phyloP scores from a whole-genome alignment of 371 early-diverging fungal genomes.

The Mortierella sp. region DNA sequence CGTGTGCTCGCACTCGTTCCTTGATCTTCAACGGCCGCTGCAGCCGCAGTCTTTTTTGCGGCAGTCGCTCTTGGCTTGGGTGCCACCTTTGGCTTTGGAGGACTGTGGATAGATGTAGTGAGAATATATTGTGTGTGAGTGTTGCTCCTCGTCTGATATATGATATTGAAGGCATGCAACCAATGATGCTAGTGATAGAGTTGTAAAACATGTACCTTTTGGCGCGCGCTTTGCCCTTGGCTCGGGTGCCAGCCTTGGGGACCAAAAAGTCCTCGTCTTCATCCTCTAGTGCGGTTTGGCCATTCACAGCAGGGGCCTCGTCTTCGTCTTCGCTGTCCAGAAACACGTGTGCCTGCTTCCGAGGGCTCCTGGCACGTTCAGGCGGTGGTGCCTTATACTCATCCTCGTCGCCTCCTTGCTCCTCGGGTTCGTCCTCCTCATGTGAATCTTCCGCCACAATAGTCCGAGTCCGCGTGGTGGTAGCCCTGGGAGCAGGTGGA shows the following conservation, averaged over 20 bases:
- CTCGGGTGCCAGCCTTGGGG: constrained; percentile 25
- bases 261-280: constrained; percentile 32
- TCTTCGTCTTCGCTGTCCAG: constrained; percentile 45
- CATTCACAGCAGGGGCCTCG: constrained; percentile 1
- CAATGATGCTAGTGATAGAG: not conserved
- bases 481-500: not conserved
- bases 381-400: not conserved
- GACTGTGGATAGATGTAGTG: constrained; percentile 6
- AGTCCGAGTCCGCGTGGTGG: not conserved
- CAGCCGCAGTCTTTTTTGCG: constrained; percentile 19
- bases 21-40: not conserved
- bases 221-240: constrained; percentile 40
- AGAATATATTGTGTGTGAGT: not conserved
- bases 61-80: constrained; percentile 17
- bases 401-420: not conserved
- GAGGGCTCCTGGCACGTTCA: not conserved
- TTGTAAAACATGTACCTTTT: constrained; percentile 23
- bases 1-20: constrained; percentile 2
- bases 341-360: constrained; percentile 17
- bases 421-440: constrained; percentile 29
- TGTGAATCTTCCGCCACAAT: constrained; percentile 27
- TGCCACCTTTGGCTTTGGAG: constrained; percentile 23
- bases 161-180: not conserved
- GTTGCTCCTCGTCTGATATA: not conserved
- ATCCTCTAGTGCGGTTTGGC: not conserved